These are phyloP conservation scores for Ophiostoma piceae DNA, from an alignment of 2,329 filamentous ascomycete species.

Conservation along the genomic window DNA sequence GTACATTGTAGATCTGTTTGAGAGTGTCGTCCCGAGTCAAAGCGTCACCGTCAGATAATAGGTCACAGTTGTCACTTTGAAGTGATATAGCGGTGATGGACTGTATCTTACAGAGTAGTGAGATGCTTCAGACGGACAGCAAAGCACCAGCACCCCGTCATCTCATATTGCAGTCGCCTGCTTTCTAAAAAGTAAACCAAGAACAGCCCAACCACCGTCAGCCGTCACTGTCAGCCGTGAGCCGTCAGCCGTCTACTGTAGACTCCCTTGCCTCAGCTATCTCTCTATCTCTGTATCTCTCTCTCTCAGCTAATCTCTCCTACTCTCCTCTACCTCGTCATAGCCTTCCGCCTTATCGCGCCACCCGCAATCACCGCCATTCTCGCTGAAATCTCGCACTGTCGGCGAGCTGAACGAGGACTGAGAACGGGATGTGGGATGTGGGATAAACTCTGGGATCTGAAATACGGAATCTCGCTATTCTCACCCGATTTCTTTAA, in stretches of 20 bases:
- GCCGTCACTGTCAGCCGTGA: background rate
- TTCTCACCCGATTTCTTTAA: background rate
- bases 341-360: background rate
- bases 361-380: background rate
- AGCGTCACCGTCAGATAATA: background rate
- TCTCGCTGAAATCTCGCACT: slow-evolving; percentile 12
- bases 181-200: too few species aligned
- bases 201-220: background rate
- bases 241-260: background rate
- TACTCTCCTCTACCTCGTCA: background rate
- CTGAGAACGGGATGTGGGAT: background rate
- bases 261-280: background rate
- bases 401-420: background rate
- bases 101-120: background rate
- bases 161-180: background rate
- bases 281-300: slow-evolving; percentile 1
- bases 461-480: background rate
- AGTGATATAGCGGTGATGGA: too few species aligned
- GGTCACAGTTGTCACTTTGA: too few species aligned
- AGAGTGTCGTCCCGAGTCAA: background rate
- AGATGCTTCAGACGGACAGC: background rate
- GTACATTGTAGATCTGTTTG: background rate
- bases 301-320: background rate
- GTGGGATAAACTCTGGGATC: background rate
- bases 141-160: background rate